Evolutionary conservation across 1,284 basidiomycete species (phyloP), one percentile per base, ranked within the genome.

Genomic region (Sparassis latifolia): DNA sequence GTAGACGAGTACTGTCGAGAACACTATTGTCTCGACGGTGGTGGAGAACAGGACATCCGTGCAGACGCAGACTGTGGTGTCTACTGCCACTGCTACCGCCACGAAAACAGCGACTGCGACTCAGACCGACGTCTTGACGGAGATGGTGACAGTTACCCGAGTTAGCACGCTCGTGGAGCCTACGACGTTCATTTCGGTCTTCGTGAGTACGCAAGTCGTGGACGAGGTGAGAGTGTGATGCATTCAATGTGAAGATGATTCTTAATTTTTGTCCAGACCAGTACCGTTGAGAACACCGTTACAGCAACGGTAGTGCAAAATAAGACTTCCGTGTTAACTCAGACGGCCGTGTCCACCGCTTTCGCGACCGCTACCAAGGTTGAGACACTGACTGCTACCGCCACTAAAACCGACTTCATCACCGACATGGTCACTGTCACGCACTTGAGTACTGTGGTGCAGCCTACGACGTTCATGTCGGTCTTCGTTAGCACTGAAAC

Each of bases 401-500:
- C 70, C 44, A 77, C 76, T 9, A 62, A 68, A 43, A 79, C 28
- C 12, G 65, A 76, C 49, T 28, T 55, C 44, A 53, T 59, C 56
- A 66, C 65, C 28, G 51, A 61, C 49, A 51, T 55, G 47, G 56
- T 62, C 52, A 66, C 64, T 40, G 58, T 67, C 53, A 67, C 64
- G 35, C 46, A 59, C 42, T 42, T 64, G 54, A 64, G 62, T 58
- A 66, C 64, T 33, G 37, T 61, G 51, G 55, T 62, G 33, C 53
- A 67, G 60, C 63, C 64, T 10, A 84, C 80, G 10, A 84, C 82
- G 9, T 82, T 74, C 64, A 70, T 71, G 53, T 76, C 68, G 39
- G 68, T 76, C 42, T 79, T 69, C 63, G 74, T 82, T 47, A 73
- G 70, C 62, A 84, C 82, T 35, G 55, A 75, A 53, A 73, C 82